Evolutionary conservation across 208 protist genomes (phyloP), one percentile per base, ranked within the genome.

Genomic region (Spironucleus salmonicida): DNA sequence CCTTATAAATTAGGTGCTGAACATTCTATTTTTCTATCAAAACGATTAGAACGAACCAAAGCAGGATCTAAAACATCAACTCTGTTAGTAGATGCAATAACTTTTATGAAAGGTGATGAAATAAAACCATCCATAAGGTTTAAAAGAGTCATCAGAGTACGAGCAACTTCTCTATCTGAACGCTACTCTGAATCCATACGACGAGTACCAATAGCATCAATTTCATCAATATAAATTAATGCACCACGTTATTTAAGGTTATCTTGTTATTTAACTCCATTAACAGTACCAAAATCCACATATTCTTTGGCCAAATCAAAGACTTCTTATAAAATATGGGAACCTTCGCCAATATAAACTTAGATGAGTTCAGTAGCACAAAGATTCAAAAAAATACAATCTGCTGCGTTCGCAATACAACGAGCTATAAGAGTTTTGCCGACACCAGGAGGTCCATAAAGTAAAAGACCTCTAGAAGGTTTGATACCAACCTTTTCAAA

Each of bases 31-130:
- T 99, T 99, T 68, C 96, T 82, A 82, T 99, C 97, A 0, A 99
- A 82, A 69, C 96, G 88, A 26, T 96, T 96, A 64, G 92, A 96
- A 59, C 97, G 89, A 26, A 99, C 87, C 29, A 99, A 87, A 1
- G 97, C 97, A n/a, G 97, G 97, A 86, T 99, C 97, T 7, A 99
- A 88, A 67, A 99, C 96, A 83, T 99, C 96, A 66, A 98, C 93
- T 78, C 96, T 88, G 83, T 99, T 99, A 9, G 96, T 99, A 23
- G 96, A 95, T 0, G 94, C 95, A 80, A 99, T 97, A 27, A 99
- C 95, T 78, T 90, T 79, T 0, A 86, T 38, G 19, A 39, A 9
- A 13, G 76, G 32, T 7, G 1, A 45, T 7, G 19, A 75, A 45
- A 1, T 87, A 82, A 99, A 99, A 62, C 97, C 96, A 82, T 99